phyloP scores from a whole-genome alignment of 176 grass and related monocot genomes.

The Chloris gayana region DNA sequence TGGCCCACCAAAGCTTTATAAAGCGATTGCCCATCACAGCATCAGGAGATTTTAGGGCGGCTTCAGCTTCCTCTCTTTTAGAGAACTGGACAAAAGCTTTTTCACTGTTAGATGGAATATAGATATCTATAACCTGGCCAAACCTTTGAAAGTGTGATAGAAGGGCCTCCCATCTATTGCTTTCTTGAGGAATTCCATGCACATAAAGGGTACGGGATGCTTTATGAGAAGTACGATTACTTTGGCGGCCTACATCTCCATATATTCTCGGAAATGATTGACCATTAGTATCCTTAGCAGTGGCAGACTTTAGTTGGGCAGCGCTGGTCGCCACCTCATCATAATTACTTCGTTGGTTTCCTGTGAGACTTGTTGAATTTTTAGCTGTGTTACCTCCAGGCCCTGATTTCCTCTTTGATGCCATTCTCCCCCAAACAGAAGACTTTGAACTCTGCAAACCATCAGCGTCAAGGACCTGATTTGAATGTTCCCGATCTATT shows the following conservation, averaged over 20 bases:
- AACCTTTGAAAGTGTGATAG: conserved; percentile 93
- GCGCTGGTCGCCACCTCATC: conserved; percentile 42
- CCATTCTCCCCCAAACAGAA: conserved; percentile 86
- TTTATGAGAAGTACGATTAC: conserved; percentile 69
- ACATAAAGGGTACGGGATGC: conserved; percentile 94
- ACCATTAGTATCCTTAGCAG: conserved; percentile 41
- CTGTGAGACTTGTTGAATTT: conserved; percentile 41
- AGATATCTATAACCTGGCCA: conserved; percentile 86
- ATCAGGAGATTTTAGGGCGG: conserved; percentile 87
- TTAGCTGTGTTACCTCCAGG: conserved; percentile 38
- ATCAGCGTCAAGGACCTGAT: conserved; percentile 38
- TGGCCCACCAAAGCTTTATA: conserved; percentile 98
- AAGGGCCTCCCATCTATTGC: conserved; percentile 70
- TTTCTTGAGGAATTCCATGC: conserved; percentile 82
- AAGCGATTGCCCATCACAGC: conserved; percentile 99
- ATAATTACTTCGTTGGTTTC: conserved; percentile 48
- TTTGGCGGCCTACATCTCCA: conserved; percentile 51
- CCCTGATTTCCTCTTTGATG: conserved; percentile 51
- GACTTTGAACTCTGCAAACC: conserved; percentile 53
- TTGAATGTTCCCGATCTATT: conserved; percentile 42
- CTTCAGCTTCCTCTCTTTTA: conserved; percentile 95
- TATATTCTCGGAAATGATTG: conserved; percentile 41
- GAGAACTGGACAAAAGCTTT: conserved; percentile 98
- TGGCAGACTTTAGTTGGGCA: conserved; percentile 43
- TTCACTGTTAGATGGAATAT: conserved; percentile 84